Conservation (phyloP, 129 eudicot species). For the Chrysanthemum seticuspe region DNA sequence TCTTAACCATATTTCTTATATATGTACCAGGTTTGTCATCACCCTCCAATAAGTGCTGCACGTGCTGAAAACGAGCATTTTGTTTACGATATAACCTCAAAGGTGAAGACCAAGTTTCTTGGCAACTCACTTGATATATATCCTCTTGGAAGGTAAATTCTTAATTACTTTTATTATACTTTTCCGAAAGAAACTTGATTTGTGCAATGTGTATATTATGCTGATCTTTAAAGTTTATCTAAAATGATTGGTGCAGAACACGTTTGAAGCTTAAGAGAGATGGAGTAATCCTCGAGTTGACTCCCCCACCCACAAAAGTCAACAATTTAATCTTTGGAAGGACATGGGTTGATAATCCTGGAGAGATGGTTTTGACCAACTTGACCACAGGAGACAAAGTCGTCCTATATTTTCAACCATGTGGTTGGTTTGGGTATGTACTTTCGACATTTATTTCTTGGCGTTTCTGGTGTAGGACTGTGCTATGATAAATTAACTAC, state of each 20-base stretch:
- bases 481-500: not conserved
- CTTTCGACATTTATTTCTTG: not conserved
- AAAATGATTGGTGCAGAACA: conserved; percentile 46
- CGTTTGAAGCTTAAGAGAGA: conserved; percentile 68
- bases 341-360: conserved; percentile 96
- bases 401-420: conserved; percentile 89
- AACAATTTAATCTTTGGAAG: conserved; percentile 92
- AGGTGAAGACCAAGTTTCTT: conserved; percentile 86
- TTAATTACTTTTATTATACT: too few relatives aligned
- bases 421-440: conserved; percentile 97
- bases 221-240: not conserved
- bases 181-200: too few relatives aligned
- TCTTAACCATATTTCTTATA: too few relatives aligned
- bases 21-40: conserved; percentile 77
- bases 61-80: conserved; percentile 97
- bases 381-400: conserved; percentile 95
- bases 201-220: not conserved
- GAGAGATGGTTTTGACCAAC: conserved; percentile 91
- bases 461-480: conserved; percentile 8
- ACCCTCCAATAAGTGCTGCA: conserved; percentile 96
- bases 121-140: conserved; percentile 93
- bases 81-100: conserved; percentile 78
- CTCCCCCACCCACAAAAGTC: conserved; percentile 91
- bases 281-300: conserved; percentile 82
- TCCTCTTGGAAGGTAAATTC: conserved; percentile 85